Conservation (phyloP, 2,329 filamentous ascomycete genomes). For the Neonectria coccinea region DNA sequence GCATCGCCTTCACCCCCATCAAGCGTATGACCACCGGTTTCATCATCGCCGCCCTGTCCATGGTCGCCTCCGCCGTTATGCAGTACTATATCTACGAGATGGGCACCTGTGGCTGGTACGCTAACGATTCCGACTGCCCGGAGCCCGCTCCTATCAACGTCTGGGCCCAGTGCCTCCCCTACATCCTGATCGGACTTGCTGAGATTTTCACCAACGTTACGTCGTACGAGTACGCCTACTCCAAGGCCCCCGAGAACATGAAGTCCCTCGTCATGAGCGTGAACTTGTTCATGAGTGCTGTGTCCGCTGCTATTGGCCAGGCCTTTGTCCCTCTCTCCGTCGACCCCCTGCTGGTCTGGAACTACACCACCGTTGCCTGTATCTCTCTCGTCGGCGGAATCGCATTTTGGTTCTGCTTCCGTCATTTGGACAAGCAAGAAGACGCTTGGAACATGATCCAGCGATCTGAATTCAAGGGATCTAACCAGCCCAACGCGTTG, state of each 20-base stretch:
- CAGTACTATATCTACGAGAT: conserved; percentile 73
- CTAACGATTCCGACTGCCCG: conserved; percentile 60
- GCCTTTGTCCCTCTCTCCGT: conserved; percentile 71
- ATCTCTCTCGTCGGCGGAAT: conserved; percentile 72
- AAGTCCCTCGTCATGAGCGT: conserved; percentile 78
- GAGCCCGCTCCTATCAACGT: conserved; percentile 73
- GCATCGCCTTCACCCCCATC: conserved; percentile 78
- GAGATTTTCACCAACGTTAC: conserved; percentile 68
- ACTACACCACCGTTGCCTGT: conserved; percentile 74
- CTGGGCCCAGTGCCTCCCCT: conserved; percentile 66
- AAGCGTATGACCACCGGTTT: conserved; percentile 81
- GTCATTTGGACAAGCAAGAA: conserved; percentile 73
- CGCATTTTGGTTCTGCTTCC: conserved; percentile 77
- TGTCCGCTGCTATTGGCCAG: conserved; percentile 78
- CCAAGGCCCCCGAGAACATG: conserved; percentile 84
- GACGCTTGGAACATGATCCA: conserved; percentile 75
- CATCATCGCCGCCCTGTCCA: conserved; percentile 71
- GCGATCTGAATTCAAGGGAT: conserved; percentile 57
- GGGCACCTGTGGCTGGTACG: conserved; percentile 69
- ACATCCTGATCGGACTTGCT: conserved; percentile 63
- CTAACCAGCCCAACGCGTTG: conserved; percentile 53
- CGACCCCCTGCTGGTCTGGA: conserved; percentile 77
- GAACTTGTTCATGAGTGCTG: conserved; percentile 77
- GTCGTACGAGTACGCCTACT: conserved; percentile 80
- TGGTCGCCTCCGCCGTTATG: conserved; percentile 68